Evolutionary conservation across 208 protist genomes (phyloP).

Genomic region (Acanthamoeba royreba): DNA sequence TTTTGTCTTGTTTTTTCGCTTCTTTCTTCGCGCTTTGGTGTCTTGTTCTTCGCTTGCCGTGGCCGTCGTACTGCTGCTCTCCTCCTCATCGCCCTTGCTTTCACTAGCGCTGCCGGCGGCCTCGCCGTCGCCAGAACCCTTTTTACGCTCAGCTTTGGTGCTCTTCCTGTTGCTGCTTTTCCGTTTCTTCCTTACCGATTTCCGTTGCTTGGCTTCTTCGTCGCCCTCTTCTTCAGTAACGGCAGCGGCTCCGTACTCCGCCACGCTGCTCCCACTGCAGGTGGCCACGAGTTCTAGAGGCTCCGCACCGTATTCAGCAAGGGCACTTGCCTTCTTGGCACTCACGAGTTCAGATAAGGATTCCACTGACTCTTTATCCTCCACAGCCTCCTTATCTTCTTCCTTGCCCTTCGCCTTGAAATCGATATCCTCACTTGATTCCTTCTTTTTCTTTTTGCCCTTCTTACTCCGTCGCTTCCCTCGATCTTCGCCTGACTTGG

Average conservation of each 20-base stretch:
- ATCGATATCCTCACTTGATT: no score
- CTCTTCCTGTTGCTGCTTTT: neutral
- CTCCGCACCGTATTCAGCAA: neutral
- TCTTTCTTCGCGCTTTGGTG: neutral
- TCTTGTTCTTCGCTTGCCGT: neutral
- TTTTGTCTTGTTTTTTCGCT: neutral
- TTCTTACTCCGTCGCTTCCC: neutral
- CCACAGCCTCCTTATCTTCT: neutral
- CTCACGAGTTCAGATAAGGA: neutral
- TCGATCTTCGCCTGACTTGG: neutral
- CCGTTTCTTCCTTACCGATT: neutral
- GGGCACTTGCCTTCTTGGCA: neutral
- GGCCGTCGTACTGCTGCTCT: neutral
- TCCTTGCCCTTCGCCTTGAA: neutral
- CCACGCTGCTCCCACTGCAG: neutral
- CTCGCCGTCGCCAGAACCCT: neutral
- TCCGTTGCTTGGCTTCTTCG: neutral
- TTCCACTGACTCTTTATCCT: neutral
- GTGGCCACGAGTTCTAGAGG: neutral
- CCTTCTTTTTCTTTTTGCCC: neutral
- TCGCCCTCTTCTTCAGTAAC: neutral
- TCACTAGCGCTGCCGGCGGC: neutral
- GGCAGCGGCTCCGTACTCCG: neutral
- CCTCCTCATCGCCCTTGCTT: neutral
- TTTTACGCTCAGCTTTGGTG: neutral